Evolutionary conservation across 176 grass and related monocot genomes (phyloP).

Genomic region (Aegilops umbellulata): DNA sequence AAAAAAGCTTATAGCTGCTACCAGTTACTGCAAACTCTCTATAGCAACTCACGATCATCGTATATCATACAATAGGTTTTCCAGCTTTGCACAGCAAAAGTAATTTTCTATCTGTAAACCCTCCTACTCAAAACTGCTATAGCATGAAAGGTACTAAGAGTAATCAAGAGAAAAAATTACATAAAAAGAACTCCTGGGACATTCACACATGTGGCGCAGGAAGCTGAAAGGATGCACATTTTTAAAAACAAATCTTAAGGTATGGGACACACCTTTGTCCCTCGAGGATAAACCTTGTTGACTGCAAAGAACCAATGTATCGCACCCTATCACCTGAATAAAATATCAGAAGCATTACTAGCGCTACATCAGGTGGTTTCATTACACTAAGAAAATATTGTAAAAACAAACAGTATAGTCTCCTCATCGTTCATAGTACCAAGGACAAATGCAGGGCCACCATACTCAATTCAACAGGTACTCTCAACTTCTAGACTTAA

Average conservation of each 20-base stretch:
- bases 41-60: background rate
- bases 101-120: background rate
- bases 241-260: background rate
- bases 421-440: background rate
- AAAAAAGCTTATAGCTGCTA: background rate
- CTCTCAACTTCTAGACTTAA: background rate
- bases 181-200: background rate
- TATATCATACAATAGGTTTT: background rate
- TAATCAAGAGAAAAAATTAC: background rate
- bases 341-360: slow-evolving; percentile 33
- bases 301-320: slow-evolving; percentile 52
- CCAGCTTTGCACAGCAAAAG: background rate
- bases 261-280: slow-evolving; percentile 40
- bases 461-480: background rate
- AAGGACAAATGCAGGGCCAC: background rate
- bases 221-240: slow-evolving; percentile 14
- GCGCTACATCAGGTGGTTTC: slow-evolving; percentile 17
- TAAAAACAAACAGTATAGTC: background rate
- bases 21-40: background rate
- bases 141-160: background rate
- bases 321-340: slow-evolving; percentile 91
- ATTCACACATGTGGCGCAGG: background rate
- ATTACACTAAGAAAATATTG: slow-evolving; percentile 19
- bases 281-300: slow-evolving; percentile 33
- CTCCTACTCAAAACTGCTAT: background rate